A percentile compares a stretch with the other conserved stretches of the same genome.
Conservation (phyloP, 2,329 filamentous ascomycete species). For the Neofusicoccum umdonicola region DNA sequence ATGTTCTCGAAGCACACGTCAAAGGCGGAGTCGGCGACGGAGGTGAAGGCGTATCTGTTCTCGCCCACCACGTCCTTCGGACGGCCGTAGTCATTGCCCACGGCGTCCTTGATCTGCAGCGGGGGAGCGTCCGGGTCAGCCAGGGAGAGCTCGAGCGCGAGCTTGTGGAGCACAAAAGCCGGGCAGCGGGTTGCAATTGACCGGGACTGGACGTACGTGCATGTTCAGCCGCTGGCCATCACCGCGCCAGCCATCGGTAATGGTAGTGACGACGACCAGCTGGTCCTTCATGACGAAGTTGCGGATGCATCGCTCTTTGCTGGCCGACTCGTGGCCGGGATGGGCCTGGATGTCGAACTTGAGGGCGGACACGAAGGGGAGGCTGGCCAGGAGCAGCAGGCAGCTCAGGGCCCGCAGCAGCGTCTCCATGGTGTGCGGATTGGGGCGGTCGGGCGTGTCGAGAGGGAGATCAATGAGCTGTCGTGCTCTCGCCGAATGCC, state of each 20-base stretch:
- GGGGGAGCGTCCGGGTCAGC: constrained; percentile 2
- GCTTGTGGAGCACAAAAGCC: background rate
- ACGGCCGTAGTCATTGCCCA: constrained; percentile 92
- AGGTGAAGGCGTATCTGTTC: constrained; percentile 89
- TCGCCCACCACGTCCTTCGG: constrained; percentile 91
- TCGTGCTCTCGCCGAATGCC: constrained; percentile 1
- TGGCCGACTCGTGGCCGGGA: constrained; percentile 58
- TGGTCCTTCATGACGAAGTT: constrained; percentile 94
- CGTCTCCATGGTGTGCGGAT: constrained; percentile 32
- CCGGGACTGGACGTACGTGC: constrained; percentile 62
- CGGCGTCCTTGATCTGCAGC: constrained; percentile 81
- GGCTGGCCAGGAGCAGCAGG: constrained; percentile 38
- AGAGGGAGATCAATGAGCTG: background rate
- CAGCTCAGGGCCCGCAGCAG: constrained; percentile 32
- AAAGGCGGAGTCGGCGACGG: constrained; percentile 85
- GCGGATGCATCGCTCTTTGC: constrained; percentile 83
- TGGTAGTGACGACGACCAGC: constrained; percentile 91
- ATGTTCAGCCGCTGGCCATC: constrained; percentile 95
- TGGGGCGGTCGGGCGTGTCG: background rate
- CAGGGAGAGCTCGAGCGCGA: background rate
- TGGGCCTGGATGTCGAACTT: constrained; percentile 89
- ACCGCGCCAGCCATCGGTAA: constrained; percentile 76
- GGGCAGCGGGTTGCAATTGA: background rate
- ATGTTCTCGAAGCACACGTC: constrained; percentile 96
- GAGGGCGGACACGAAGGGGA: constrained; percentile 60